These are phyloP conservation scores for Aspergillus sp. DNA, from an alignment of 2,329 filamentous ascomycete species.

Conservation along the genomic window DNA sequence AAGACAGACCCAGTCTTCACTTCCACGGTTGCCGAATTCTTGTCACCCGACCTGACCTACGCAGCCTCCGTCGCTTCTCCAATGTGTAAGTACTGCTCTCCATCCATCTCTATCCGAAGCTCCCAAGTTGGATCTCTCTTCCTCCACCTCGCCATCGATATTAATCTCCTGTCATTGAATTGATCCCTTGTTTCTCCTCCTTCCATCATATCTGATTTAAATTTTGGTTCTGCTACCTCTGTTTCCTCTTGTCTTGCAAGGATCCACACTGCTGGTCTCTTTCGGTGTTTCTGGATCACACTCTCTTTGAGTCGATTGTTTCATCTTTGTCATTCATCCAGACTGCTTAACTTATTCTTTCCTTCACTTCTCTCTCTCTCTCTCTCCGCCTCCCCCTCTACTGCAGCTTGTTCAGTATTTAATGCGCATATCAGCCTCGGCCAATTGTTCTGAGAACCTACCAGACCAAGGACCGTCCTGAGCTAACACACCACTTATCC, in stretches of 20 bases:
- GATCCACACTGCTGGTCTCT: slow-evolving; percentile 8
- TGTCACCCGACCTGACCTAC: slow-evolving; percentile 1
- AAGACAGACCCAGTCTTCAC: slow-evolving; percentile 4
- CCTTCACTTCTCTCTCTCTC: background rate
- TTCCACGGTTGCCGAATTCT: slow-evolving; percentile 9
- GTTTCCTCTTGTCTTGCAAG: background rate
- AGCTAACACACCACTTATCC: slow-evolving; percentile 13
- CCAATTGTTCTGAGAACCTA: background rate
- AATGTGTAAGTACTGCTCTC: slow-evolving; percentile 22
- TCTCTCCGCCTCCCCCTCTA: background rate
- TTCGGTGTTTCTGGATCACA: slow-evolving; percentile 7
- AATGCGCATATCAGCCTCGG: background rate
- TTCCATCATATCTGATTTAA: slow-evolving; percentile 3
- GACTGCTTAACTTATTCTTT: background rate
- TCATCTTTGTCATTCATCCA: background rate
- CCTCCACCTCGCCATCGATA: background rate
- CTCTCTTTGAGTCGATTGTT: slow-evolving; percentile 2
- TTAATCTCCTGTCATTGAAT: slow-evolving; percentile 2
- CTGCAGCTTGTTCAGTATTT: background rate
- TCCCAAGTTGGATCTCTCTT: no score
- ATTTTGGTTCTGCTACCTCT: background rate
- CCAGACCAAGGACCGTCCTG: background rate
- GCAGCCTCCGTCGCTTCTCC: slow-evolving; percentile 14
- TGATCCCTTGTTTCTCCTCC: slow-evolving; percentile 3
- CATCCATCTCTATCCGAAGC: background rate